These are phyloP conservation scores for Magnusiomyces ingens DNA, from an alignment of 1,139 yeast species.

Conservation along the genomic window DNA sequence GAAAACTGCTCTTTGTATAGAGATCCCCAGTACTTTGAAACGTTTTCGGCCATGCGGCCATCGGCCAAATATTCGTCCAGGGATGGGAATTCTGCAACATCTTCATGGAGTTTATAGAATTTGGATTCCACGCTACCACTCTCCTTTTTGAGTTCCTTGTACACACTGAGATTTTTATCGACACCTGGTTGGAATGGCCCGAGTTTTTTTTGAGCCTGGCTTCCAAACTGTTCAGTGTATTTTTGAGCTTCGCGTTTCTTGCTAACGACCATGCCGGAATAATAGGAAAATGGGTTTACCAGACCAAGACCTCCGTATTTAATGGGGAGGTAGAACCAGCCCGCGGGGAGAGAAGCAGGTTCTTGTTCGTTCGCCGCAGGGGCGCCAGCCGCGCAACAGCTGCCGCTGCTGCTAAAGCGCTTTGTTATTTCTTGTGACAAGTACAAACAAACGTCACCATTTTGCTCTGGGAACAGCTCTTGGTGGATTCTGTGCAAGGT, in stretches of 20 bases:
- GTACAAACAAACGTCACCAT: constrained; percentile 2
- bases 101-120: too few species aligned
- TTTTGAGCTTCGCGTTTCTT: too few species aligned
- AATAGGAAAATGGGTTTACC: constrained; percentile 13
- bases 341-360: constrained; percentile 11
- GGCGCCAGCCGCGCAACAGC: too few species aligned
- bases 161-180: constrained; percentile 9
- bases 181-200: constrained; percentile 7
- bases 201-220: constrained; percentile 2
- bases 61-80: constrained; percentile 6
- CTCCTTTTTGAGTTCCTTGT: constrained; percentile 7
- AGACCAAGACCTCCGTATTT: constrained; percentile 19
- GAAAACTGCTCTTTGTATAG: constrained; percentile 1
- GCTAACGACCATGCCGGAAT: constrained; percentile 6
- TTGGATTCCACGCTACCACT: not conserved
- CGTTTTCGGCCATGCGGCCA: constrained; percentile 6
- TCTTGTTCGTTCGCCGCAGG: not conserved
- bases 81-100: constrained; percentile 7
- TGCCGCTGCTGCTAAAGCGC: constrained; percentile 8
- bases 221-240: not conserved
- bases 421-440: constrained; percentile 6
- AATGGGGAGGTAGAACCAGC: constrained; percentile 19
- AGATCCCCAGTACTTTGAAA: constrained; percentile 7
- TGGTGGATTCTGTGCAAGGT: constrained; percentile 15
- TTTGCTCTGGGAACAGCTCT: constrained; percentile 13